Base-by-base conservation (phyloP, 495 filamentous ascomycete species). In the Sporormia fimetaria region DNA sequence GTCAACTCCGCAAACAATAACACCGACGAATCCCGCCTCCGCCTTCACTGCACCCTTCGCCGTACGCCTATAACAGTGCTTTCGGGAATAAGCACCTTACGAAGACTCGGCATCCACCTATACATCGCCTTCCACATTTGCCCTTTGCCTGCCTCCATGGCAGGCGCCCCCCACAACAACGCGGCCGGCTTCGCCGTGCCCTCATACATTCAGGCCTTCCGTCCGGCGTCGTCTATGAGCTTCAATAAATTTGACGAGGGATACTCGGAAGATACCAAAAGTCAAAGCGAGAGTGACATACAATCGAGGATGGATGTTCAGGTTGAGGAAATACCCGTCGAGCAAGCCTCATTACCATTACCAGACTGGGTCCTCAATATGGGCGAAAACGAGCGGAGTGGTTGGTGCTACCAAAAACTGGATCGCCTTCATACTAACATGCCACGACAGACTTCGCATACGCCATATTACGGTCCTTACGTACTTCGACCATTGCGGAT, bases 401-500 rank as follows among this genome's bases (percentile, higher is more conserved):
- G 75, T 75, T 58, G 52, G 69, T 52, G 14, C 26, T 14, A 6
- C 9, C 11, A 23, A 11, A 35, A 22, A 21, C 7, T 18, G 14
- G 36, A 8, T 18, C 17, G 9, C 10, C 12, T 16, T 39, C 11
- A 40, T 34, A n/a, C 22, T 40, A 29, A 29, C 23, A 3, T 11
- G 12, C 5, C 15, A 26, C 20, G 9, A n/a, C 15, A 57, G 76
- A 71, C 47, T 66, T 80, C 28, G 70, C 70, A 18, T 75, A 80
- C 65, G 61, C 69, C 3, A 64, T 92, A 16, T 65, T 94, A 24
- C 73, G 75, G 44, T 75, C 79, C 33, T 67, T 94, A 4, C 79
- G 78, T 14, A 87, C 83, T 14, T 78, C 76, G 22, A 72, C 75
- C 9, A 75, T 93, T 35, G 75, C 79, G 11, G 69, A 75, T n/a